phyloP scores from a whole-genome alignment of 495 filamentous ascomycete genomes.

The Penicillium egyptiacum region DNA sequence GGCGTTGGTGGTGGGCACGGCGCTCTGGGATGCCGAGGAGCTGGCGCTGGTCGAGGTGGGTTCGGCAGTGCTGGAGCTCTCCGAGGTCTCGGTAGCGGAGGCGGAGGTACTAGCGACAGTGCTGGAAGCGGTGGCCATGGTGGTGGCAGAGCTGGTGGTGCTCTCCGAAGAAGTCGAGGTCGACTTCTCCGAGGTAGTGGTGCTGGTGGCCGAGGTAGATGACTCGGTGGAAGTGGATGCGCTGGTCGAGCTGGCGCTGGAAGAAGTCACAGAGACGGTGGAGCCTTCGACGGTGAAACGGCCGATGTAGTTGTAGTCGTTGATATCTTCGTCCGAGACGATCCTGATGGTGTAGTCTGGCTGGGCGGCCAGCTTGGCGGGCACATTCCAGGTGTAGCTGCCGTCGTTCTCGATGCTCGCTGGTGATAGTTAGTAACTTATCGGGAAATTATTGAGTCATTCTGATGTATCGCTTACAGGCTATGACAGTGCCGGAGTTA shows the following conservation, averaged over 20 bases:
- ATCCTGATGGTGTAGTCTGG: constrained; percentile 62
- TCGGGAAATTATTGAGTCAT: neutral
- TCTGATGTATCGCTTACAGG: constrained; percentile 44
- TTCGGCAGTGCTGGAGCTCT: constrained; percentile 31
- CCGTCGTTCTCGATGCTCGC: constrained; percentile 58
- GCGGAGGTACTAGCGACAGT: constrained; percentile 37
- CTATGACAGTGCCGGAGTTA: constrained; percentile 47
- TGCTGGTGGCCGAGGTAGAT: constrained; percentile 61
- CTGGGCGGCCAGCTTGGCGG: constrained; percentile 40
- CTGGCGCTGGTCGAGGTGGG: constrained; percentile 19
- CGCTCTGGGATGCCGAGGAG: constrained; percentile 16
- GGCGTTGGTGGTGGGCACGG: constrained; percentile 32
- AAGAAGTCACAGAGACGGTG: constrained; percentile 36
- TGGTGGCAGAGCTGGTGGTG: constrained; percentile 31
- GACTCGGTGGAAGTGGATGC: constrained; percentile 8
- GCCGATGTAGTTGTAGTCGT: constrained; percentile 57
- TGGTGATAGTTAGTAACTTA: constrained; percentile 28
- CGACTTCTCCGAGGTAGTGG: constrained; percentile 30
- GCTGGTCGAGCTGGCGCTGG: constrained; percentile 34
- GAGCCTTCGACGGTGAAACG: constrained; percentile 55
- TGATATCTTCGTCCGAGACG: constrained; percentile 44
- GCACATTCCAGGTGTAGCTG: constrained; percentile 55
- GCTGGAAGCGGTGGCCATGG: constrained; percentile 29
- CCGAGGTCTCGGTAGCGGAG: constrained; percentile 30
- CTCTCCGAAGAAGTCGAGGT: constrained; percentile 46